These are phyloP conservation scores for Pseudotsuga menziesii DNA, from an alignment of 75 land plant genomes.

Conservation along the genomic window DNA sequence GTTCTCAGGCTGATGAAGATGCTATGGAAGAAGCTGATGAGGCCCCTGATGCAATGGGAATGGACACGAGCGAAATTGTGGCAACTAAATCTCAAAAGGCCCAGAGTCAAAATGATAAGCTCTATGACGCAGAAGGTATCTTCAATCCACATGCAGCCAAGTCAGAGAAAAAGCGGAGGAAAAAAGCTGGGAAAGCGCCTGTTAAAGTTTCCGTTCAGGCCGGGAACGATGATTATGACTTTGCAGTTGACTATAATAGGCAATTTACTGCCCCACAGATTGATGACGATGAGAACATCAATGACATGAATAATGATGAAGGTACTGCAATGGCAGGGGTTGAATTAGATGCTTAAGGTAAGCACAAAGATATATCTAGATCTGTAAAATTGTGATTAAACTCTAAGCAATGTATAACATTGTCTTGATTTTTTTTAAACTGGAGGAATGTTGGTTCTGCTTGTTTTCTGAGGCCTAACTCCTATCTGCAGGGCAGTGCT, in stretches of 20 bases:
- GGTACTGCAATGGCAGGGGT: conserved; percentile 38
- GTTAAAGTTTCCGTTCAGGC: conserved; percentile 9
- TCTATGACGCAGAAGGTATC: conserved; percentile 85
- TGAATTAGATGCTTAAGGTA: conserved; percentile 22
- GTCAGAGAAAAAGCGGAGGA: conserved; percentile 67
- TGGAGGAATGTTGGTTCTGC: too few relatives aligned
- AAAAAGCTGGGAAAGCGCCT: conserved; percentile 44
- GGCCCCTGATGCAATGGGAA: conserved; percentile 17
- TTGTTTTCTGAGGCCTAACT: too few relatives aligned
- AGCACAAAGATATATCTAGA: too few relatives aligned
- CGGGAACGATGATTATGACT: conserved; percentile 68
- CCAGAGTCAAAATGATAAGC: conserved; percentile 59
- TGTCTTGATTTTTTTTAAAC: too few relatives aligned
- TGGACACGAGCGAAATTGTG: conserved; percentile 27
- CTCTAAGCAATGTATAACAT: too few relatives aligned
- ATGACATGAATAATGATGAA: conserved; percentile 6
- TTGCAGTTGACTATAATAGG: conserved; percentile 59
- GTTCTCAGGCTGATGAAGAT: conserved; percentile 19
- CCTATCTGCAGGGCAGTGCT: too few relatives aligned
- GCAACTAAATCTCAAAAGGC: conserved; percentile 12
- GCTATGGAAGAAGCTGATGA: conserved; percentile 18
- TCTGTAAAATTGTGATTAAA: too few relatives aligned
- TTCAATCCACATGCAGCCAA: conserved; percentile 61
- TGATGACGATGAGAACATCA: conserved; percentile 6
- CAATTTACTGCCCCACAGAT: conserved; percentile 18